Base-by-base conservation (phyloP, 805 yeast genomes). In the Clavispora phyllophila region DNA sequence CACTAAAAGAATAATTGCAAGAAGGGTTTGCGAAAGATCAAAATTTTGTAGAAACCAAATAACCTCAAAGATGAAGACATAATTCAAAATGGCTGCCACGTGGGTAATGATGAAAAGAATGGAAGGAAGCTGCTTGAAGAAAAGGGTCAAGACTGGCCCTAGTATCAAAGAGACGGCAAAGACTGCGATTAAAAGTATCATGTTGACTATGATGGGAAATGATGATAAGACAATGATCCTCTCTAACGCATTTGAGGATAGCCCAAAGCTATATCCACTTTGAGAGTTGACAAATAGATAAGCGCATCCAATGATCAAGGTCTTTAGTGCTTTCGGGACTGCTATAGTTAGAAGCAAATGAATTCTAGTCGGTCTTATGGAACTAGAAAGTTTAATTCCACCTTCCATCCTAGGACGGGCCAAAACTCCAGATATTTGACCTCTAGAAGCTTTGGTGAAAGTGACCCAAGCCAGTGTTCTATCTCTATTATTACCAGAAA, bases 11-110 rank as follows among this genome's bases (percentile, higher is more conserved):
- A 81, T 70, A n/a, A 82, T 58, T 3, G 91, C 86, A 5, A 83
- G 62, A 19, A 86, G 53, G 0, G 89, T 72, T 39, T 76, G 66
- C 0, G 82, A 65, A 43, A 83, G 68, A 54, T 76, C 73, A 79
- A 86, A 83, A 17, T 80, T 77, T 55, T 88, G 91, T 33, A 81
- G 63, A 23, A 81, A 63, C 78, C 87, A 80, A 48, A 87, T 65
- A 10, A 82, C 52, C 53, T 82, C 86, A 63, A 84, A 82, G 44
- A 75, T 69, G 1, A 75, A 34, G 5, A 81, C 44, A 50, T 84
- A 80, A 32, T 72, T 65, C 15, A 82, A 6, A 2, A 83, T 73
- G 0, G 84, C 74, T 2, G 73, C 34, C 0, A 68, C 48, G 55
- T 82, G 93, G 2, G 79, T 82, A 2, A 73, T 29, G 3, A 48